A percentile compares a stretch with the other conserved stretches of the same genome.
Conservation (phyloP, 2,329 filamentous ascomycete species). For the Pseudogymnoascus sp. region DNA sequence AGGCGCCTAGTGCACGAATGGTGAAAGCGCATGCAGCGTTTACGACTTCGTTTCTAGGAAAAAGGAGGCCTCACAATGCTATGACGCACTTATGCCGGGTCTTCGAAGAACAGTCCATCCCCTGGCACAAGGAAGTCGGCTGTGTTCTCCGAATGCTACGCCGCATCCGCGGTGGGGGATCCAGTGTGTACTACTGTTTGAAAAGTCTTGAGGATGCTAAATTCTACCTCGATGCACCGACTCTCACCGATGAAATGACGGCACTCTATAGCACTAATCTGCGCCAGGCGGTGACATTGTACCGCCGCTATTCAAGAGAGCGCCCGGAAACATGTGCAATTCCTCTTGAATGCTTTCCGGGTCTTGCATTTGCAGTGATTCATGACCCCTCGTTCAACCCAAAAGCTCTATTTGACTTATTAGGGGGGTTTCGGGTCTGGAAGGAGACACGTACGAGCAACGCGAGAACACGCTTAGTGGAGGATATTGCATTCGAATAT, state of each 20-base stretch:
- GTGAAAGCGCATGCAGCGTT: constrained; percentile 14
- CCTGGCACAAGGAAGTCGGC: neutral
- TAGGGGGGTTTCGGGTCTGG: neutral
- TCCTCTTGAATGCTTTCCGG: constrained; percentile 6
- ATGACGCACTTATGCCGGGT: constrained; percentile 14
- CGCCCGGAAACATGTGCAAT: neutral
- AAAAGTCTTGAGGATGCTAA: neutral
- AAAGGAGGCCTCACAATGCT: neutral
- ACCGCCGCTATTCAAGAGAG: constrained; percentile 4
- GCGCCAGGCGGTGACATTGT: neutral
- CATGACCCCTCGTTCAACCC: neutral
- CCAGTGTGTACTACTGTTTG: neutral
- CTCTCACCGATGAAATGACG: constrained; percentile 3
- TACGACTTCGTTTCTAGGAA: constrained; percentile 1
- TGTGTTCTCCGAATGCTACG: constrained; percentile 9
- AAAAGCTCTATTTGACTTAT: constrained; percentile 2
- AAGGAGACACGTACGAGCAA: constrained; percentile 13
- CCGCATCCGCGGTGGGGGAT: neutral
- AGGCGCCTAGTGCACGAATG: constrained; percentile 12
- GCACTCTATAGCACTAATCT: neutral
- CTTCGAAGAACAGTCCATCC: constrained; percentile 15
- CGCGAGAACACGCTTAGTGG: constrained; percentile 18
- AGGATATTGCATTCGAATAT: constrained; percentile 24
- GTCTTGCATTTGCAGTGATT: constrained; percentile 10
- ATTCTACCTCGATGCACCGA: constrained; percentile 2